Conservation (phyloP, 2,329 filamentous ascomycete genomes). For the Phoma sp. region DNA sequence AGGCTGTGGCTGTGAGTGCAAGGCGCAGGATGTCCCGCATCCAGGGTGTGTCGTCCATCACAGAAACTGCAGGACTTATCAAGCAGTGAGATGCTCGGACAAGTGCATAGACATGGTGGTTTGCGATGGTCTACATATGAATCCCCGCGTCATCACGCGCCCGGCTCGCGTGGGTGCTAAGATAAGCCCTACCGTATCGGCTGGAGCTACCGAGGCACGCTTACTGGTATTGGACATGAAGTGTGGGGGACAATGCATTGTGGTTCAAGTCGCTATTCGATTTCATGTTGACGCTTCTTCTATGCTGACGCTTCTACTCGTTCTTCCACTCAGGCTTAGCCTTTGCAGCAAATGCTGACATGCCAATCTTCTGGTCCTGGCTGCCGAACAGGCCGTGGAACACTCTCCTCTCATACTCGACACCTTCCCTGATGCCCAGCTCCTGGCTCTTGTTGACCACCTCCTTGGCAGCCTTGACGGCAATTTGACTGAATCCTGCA, state of each 20-base stretch:
- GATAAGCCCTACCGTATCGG: slow-evolving; percentile 8
- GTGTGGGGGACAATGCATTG: background rate
- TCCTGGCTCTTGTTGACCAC: slow-evolving; percentile 99
- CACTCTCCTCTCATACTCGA: slow-evolving; percentile 91
- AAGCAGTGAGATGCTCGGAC: background rate
- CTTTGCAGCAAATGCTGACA: slow-evolving; percentile 96
- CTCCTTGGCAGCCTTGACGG: slow-evolving; percentile 90
- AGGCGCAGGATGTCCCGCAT: slow-evolving; percentile 32
- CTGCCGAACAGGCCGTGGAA: slow-evolving; percentile 95
- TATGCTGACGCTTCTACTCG: slow-evolving; percentile 58
- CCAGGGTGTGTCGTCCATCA: slow-evolving; percentile 27
- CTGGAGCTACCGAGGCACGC: slow-evolving; percentile 2
- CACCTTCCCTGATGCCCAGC: slow-evolving; percentile 81
- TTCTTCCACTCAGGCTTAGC: slow-evolving; percentile 90
- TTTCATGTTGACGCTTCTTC: slow-evolving; percentile 25
- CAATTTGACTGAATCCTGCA: slow-evolving; percentile 83
- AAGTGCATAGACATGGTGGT: background rate
- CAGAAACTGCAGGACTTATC: background rate
- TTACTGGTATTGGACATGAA: background rate
- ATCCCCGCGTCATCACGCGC: slow-evolving; percentile 8
- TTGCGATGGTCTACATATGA: background rate
- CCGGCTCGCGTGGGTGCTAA: slow-evolving; percentile 9
- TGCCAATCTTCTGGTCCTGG: slow-evolving; percentile 93
- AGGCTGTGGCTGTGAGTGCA: slow-evolving; percentile 33
- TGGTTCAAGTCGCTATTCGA: background rate